A percentile compares a stretch with the other conserved stretches of the same genome.
phyloP scores from a whole-genome alignment of 1,284 basidiomycete genomes.

The Fomitiporia mediterranea region DNA sequence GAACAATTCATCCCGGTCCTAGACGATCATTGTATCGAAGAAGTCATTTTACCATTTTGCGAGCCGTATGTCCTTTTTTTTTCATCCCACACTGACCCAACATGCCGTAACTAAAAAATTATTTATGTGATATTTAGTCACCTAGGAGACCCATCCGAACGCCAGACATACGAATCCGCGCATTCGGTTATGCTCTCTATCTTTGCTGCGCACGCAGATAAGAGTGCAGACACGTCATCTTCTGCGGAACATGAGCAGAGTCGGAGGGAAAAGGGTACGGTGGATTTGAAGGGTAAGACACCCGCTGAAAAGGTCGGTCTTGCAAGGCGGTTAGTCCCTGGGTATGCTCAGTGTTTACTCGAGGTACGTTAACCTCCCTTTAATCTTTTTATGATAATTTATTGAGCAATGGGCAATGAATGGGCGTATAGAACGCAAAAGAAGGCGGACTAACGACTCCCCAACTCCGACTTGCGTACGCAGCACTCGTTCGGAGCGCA shows the following conservation, averaged over 20 bases:
- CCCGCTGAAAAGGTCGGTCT: conserved; percentile 28
- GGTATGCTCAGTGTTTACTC: conserved; percentile 60
- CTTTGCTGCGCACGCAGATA: conserved; percentile 54
- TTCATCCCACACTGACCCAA: neutral
- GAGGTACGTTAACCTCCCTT: conserved; percentile 48
- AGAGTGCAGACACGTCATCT: conserved; percentile 18
- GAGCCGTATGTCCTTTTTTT: conserved; percentile 44
- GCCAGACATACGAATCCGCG: conserved; percentile 69
- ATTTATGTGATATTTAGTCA: conserved; percentile 35
- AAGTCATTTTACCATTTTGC: conserved; percentile 52
- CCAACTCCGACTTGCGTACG: conserved; percentile 63
- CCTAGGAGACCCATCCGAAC: conserved; percentile 48
- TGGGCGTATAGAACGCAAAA: conserved; percentile 59
- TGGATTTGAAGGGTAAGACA: conserved; percentile 13
- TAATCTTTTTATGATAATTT: neutral
- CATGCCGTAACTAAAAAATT: too few species aligned
- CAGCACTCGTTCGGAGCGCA: conserved; percentile 57
- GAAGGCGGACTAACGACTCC: conserved; percentile 50
- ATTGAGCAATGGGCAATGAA: neutral
- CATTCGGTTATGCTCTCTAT: conserved; percentile 71
- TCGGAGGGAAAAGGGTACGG: conserved; percentile 24
- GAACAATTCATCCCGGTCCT: conserved; percentile 67
- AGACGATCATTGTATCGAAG: conserved; percentile 41
- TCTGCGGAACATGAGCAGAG: too few species aligned
- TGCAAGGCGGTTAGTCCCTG: conserved; percentile 56